Base-by-base conservation (phyloP, 805 yeast species). In the Starmerella floris region DNA sequence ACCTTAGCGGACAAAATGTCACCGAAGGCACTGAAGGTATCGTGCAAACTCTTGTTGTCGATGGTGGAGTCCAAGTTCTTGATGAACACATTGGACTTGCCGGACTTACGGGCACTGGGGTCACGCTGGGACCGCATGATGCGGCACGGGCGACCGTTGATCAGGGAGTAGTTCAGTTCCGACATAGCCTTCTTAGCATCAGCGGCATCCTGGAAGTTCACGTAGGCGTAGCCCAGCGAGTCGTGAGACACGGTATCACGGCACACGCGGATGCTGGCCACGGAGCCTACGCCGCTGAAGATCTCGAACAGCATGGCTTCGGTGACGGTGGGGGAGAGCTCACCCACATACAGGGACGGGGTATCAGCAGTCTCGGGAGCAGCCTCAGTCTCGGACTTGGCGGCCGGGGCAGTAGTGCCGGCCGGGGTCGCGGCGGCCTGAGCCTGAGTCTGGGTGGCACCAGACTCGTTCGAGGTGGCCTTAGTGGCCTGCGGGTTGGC, bases 81-180 rank as follows among this genome's bases (percentile, higher is more conserved):
- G 72, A 91, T 88, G 77, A 81, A 91, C 55, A 91, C 79, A 76
- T 91, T 91, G 61, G 95, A 96, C 52, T 83, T 80, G 65, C 96
- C 96, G 62, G 79, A 79, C 74, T 79, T 83, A 75, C 98, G 83
- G 59, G 78, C 66, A 50, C 95, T 74, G 53, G 98, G 97, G 65
- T 91, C 97, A 70, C 97, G 84, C 73, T 91, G 97, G 55, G 96
- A 85, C 96, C 97, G 85, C 97, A 91, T 91, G 72, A 91, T 88
- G 69, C 98, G 84, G 71, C 96, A 85, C 59, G 95, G 85, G 61
- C 80, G 83, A 61, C 95, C 96, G 67, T 87, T 87, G 69, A 91
- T 78, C 59, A 77, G 77, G 46, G 85, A 68, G 73, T 91, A 91
- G 83, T 88, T 91, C 68, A 91, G 76, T 68, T 84, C 91, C 63